Base-by-base conservation (phyloP, 208 protist genomes). In the Wallacemonas sp. region DNA sequence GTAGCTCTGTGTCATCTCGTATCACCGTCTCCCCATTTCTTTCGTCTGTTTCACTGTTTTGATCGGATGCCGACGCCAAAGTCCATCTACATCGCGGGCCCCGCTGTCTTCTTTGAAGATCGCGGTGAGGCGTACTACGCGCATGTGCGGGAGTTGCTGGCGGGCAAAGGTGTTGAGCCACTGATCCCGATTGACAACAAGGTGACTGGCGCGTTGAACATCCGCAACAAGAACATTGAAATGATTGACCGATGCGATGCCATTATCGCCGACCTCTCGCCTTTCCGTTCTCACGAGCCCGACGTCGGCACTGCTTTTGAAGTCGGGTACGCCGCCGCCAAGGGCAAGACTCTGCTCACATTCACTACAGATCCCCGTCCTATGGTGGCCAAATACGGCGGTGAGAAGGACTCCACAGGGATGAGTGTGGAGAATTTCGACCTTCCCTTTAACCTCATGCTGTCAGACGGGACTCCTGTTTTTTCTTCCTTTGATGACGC, bases 361-460 rank as follows among this genome's bases (percentile, higher is more conserved):
- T 94, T 86, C 60, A 79, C 88, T 0, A 68, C 72, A 0, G 88
- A 94, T 56, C 44, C 42, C 1, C 72, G 84, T 4, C 56, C 58
- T 5, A 77, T 94, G 79, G 64, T 76, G 30, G 79, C 91, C 38
- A 87, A 84, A 68, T 94, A 94, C 55, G 80, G 76, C 21, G 68
- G 75, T 22, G 27, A 33, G 2, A 69, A 62, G 51, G 83, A 89
- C 53, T 53, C 55, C 21, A 60, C 80, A 27, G 84, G 84, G 6
- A 51, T 80, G 21, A 55, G 21, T 6, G 78, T 91, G 21, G 84
- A 94, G 62, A 63, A 89, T 46, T 94, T 94, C 59, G 68, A 69
- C 0, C 72, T 94, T 28, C 88, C 88, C 9, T 91, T 91, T 63
- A 94, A 94, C 60, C 68, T 94, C 14, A 94, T 94, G 87, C 77